phyloP scores from a whole-genome alignment of 192 early-diverging fungal species.

The Phlyctochytrium arcticum region DNA sequence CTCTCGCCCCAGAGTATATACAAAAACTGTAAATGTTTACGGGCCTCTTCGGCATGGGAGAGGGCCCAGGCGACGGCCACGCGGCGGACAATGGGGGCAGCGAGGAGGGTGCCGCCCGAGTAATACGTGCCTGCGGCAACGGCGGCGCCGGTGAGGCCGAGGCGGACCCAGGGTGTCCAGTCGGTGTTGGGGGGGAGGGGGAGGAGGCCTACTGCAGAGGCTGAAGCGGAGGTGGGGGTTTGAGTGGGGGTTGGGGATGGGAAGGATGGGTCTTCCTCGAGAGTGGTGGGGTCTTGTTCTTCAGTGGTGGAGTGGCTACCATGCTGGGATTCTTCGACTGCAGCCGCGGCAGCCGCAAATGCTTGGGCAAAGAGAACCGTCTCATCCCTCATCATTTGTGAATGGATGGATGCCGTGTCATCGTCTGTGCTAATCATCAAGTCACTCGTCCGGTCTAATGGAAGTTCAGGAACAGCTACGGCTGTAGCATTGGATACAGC shows the following conservation, averaged over 20 bases:
- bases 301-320: background rate
- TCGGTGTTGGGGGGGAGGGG: slow-evolving; percentile 13
- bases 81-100: slow-evolving; percentile 30
- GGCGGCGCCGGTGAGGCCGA: slow-evolving; percentile 39
- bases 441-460: background rate
- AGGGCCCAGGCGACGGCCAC: slow-evolving; percentile 40
- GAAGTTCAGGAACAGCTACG: background rate
- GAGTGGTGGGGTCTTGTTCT: background rate
- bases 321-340: background rate
- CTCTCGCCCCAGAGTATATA: slow-evolving; percentile 49
- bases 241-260: background rate
- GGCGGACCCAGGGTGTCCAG: slow-evolving; percentile 19
- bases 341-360: slow-evolving; percentile 10
- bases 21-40: slow-evolving; percentile 48
- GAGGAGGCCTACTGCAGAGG: background rate
- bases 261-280: background rate
- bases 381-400: slow-evolving; percentile 11
- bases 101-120: slow-evolving; percentile 24
- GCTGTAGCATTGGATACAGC: background rate
- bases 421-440: background rate
- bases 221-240: background rate
- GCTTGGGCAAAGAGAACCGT: slow-evolving; percentile 20
- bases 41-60: slow-evolving; percentile 35
- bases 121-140: slow-evolving; percentile 38
- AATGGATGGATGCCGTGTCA: no score